Conservation (phyloP, 176 grass and related monocot genomes). For the Carex cristatella region DNA sequence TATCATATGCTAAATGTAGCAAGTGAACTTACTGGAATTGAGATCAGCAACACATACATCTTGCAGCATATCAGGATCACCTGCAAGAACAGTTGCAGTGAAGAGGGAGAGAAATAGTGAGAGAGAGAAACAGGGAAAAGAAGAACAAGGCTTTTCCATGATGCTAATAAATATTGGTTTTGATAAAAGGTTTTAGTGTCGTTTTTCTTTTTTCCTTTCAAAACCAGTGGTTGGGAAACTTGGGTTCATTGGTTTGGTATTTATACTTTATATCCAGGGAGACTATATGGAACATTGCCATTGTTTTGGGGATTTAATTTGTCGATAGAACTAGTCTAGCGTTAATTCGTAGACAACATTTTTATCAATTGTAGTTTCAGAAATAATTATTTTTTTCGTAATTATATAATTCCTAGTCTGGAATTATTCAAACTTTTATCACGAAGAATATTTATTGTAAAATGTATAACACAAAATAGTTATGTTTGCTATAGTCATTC, state of each 20-base stretch:
- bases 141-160: not conserved
- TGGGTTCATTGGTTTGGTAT: conserved; percentile 19
- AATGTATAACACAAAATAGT: no score
- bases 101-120: conserved; percentile 18
- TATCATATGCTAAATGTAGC: not conserved
- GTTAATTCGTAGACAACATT: not conserved
- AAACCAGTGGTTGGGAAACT: not conserved
- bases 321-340: not conserved
- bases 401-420: no score
- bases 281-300: not conserved
- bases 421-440: no score
- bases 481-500: no score
- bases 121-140: conserved; percentile 2
- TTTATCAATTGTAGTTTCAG: not conserved
- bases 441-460: no score
- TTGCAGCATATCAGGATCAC: conserved; percentile 23
- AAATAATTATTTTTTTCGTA: no score
- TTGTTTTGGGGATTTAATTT: not conserved
- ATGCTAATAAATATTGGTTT: not conserved
- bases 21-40: conserved; percentile 16
- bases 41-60: conserved; percentile 23
- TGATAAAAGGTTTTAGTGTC: not conserved
- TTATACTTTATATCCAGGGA: conserved; percentile 5
- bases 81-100: not conserved
- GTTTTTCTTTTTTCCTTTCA: not conserved